Base-by-base conservation (phyloP, 768 basidiomycete genomes). In the Lactarius pseudohatsudake region DNA sequence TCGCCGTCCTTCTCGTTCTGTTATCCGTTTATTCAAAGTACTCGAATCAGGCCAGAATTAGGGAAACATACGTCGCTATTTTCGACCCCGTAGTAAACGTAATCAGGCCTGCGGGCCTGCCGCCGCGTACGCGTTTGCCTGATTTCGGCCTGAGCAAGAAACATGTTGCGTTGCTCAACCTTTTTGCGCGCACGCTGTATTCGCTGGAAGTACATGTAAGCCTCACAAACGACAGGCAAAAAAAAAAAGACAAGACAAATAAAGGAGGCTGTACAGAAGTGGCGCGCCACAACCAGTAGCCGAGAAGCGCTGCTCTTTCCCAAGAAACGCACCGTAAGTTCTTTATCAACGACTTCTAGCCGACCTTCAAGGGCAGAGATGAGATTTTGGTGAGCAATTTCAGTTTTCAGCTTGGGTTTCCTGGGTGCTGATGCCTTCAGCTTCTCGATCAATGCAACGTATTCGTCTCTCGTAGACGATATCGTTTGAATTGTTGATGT, bases 41-140 rank as follows among this genome's bases (percentile, higher is more conserved):
- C 71, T 76, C 67, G 75, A 76, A 64, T 66, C 55, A 22, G 30
- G 38, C 62, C 64, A 71, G 66, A 60, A 60, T 54, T 64, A 47
- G 26, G 50, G 11, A 64, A 61, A 79, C 85, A 78, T 80, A 80
- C 89, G 77, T 89, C 91, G 71, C 86, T 88, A 64, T 84, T 85
- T 70, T 80, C 77, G 64, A 82, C 81, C 71, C 88, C 84, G 72
- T 83, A 81, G 76, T 93, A 92, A 60, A 90, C 90, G 76, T 94
- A 94, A 79, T 92, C 89, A 57, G 90, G 89, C 69, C 84, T 86
- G 53, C 84, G 83, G 3, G 88, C 86, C 76, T 85, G 84, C 61
- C 89, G 82, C 66, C 91, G 83, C 22, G 92, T 93, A 66, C 92
- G 83, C 32, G 91, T 93, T 76, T 88, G 86, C 68, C 91, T 84